A percentile compares a stretch with the other conserved stretches of the same genome.
Conservation (phyloP, 495 filamentous ascomycete species). For the Penicillium diatomitis region DNA sequence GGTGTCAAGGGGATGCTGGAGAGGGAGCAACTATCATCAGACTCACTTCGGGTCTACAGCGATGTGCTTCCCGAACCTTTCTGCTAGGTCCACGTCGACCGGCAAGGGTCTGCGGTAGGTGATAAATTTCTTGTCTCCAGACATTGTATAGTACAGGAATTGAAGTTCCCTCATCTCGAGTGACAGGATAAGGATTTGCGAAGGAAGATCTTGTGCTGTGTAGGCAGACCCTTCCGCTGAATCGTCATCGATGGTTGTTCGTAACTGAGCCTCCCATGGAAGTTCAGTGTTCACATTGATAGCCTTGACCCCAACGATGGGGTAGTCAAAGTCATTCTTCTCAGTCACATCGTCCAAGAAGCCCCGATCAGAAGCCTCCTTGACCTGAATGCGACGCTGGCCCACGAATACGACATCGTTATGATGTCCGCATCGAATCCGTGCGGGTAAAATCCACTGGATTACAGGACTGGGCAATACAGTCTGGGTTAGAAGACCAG, state of each 20-base stretch:
- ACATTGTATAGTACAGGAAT: constrained; percentile 55
- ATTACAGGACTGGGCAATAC: constrained; percentile 65
- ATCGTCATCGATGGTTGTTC: constrained; percentile 3
- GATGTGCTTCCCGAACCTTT: constrained; percentile 64
- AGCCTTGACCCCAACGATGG: constrained; percentile 39
- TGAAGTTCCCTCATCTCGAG: constrained; percentile 59
- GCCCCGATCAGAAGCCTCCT: constrained; percentile 46
- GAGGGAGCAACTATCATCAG: no score
- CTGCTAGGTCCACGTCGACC: constrained; percentile 41
- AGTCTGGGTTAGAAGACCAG: constrained; percentile 68
- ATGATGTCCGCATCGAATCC: constrained; percentile 54
- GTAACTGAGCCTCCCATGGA: constrained; percentile 26
- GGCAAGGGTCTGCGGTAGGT: constrained; percentile 50
- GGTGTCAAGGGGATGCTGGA: no score
- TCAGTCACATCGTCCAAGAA: constrained; percentile 60
- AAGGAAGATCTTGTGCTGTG: constrained; percentile 40
- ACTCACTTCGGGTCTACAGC: constrained; percentile 69
- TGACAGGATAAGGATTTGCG: constrained; percentile 67
- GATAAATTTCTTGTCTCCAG: constrained; percentile 45
- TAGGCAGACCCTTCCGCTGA: not conserved
- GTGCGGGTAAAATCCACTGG: constrained; percentile 71
- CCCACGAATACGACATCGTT: constrained; percentile 92
- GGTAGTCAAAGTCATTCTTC: constrained; percentile 66
- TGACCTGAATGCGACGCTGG: constrained; percentile 57
- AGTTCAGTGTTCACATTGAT: constrained; percentile 27